Conservation (phyloP, 805 yeast species). For the Saturnispora mendoncae region DNA sequence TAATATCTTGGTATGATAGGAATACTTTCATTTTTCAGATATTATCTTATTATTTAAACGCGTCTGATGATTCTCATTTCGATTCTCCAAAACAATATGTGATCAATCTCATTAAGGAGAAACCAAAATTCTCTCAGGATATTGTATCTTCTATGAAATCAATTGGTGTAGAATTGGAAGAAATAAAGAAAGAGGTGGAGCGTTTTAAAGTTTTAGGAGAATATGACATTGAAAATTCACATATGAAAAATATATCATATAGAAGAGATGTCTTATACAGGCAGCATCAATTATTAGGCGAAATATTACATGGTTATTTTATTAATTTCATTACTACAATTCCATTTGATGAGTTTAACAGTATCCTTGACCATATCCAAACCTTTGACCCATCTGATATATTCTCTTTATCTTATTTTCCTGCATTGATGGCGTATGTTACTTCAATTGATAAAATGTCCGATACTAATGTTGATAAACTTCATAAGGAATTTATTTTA, state of each 20-base stretch:
- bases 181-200: conserved; percentile 44
- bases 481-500: conserved; percentile 32
- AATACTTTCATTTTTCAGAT: conserved; percentile 68
- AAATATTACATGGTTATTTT: conserved; percentile 47
- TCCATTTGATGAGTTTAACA: conserved; percentile 31
- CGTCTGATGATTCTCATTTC: conserved; percentile 4
- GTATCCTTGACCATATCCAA: conserved; percentile 38
- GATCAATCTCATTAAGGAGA: background rate
- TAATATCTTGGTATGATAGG: conserved; percentile 58
- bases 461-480: conserved; percentile 30
- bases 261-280: conserved; percentile 54
- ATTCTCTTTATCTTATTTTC: conserved; percentile 55
- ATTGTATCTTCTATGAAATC: conserved; percentile 43
- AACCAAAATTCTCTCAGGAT: conserved; percentile 6
- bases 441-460: conserved; percentile 30
- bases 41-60: conserved; percentile 31
- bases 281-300: conserved; percentile 67
- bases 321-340: conserved; percentile 17
- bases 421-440: conserved; percentile 43
- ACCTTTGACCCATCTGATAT: conserved; percentile 51
- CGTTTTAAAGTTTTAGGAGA: conserved; percentile 45
- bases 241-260: conserved; percentile 42
- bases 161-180: conserved; percentile 48
- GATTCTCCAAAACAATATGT: background rate
- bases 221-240: conserved; percentile 34